A percentile compares a stretch with the other conserved stretches of the same genome.
Evolutionary conservation across 2,329 filamentous ascomycete species (phyloP).

Genomic region (Cucurbitaria berberidis): DNA sequence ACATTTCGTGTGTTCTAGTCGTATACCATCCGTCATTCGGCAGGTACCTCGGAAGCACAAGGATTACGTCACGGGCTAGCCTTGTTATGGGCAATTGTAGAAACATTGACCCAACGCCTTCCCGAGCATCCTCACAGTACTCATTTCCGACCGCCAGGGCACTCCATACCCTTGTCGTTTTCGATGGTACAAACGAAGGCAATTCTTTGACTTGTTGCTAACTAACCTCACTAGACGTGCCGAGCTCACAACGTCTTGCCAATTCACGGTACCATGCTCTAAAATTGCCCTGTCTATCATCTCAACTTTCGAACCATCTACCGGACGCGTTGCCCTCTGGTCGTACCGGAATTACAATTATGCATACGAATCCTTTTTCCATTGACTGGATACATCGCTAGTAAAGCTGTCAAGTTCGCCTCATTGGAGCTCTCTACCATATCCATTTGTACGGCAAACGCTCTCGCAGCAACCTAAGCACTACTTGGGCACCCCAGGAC

Average conservation of each 20-base stretch:
- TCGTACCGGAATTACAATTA: neutral
- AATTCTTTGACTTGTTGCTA: neutral
- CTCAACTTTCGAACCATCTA: too few species aligned
- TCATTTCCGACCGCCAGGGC: too few species aligned
- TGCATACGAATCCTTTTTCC: neutral
- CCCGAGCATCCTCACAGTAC: neutral
- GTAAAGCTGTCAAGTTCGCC: neutral
- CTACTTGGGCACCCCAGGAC: too few species aligned
- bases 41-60: constrained; percentile 8
- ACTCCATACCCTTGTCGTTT: neutral
- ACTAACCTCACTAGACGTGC: too few species aligned
- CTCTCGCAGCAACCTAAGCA: neutral
- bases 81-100: constrained; percentile 19
- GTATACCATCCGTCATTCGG: constrained; percentile 9
- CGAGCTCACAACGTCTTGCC: too few species aligned
- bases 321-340: too few species aligned
- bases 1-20: constrained; percentile 8
- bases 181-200: neutral
- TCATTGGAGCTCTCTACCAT: neutral
- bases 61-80: constrained; percentile 22
- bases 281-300: too few species aligned
- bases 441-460: neutral
- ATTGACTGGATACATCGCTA: neutral
- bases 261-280: too few species aligned
- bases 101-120: constrained; percentile 1